Percentiles rank a stretch among this genome's conserved stretches.
Conservation (phyloP, 768 basidiomycete genomes). For the Suillus luteus region DNA sequence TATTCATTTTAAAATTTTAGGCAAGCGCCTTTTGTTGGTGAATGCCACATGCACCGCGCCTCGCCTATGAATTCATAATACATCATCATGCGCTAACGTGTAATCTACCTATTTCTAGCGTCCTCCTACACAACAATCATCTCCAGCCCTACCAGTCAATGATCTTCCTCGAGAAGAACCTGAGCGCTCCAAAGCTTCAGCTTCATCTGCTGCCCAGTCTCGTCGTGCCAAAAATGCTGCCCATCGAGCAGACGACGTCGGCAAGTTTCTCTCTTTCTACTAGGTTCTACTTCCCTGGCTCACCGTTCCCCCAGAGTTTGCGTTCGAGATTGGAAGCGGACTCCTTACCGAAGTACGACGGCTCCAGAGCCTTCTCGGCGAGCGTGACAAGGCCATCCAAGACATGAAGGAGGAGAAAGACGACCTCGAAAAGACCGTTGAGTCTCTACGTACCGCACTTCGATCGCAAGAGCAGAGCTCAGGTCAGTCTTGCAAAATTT, state of each 20-base stretch:
- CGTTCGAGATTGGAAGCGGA: constrained; percentile 95
- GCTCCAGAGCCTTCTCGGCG: constrained; percentile 85
- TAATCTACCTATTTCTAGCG: constrained; percentile 33
- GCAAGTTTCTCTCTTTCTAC: constrained; percentile 44
- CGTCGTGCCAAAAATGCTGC: constrained; percentile 90
- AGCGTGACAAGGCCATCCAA: constrained; percentile 90
- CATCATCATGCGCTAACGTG: constrained; percentile 15
- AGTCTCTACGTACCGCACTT: constrained; percentile 72
- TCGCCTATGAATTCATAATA: not conserved
- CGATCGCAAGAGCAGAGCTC: constrained; percentile 78
- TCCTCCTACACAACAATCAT: constrained; percentile 47
- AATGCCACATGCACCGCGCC: constrained; percentile 3
- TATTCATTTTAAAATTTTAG: not conserved
- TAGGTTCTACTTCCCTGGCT: constrained; percentile 13
- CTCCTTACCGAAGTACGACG: constrained; percentile 89
- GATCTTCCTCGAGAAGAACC: constrained; percentile 67
- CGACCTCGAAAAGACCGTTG: constrained; percentile 77
- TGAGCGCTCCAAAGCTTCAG: constrained; percentile 56
- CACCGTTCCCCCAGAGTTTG: constrained; percentile 69
- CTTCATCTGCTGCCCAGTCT: constrained; percentile 81
- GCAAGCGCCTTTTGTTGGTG: not conserved
- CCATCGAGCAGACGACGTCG: constrained; percentile 86
- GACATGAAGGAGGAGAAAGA: constrained; percentile 93
- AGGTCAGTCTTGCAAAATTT: constrained; percentile 46
- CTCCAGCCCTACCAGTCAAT: constrained; percentile 45